Evolutionary conservation across 129 eudicot species (phyloP), one percentile per base, ranked within the genome.

Genomic region (Dittrichia graveolens): DNA sequence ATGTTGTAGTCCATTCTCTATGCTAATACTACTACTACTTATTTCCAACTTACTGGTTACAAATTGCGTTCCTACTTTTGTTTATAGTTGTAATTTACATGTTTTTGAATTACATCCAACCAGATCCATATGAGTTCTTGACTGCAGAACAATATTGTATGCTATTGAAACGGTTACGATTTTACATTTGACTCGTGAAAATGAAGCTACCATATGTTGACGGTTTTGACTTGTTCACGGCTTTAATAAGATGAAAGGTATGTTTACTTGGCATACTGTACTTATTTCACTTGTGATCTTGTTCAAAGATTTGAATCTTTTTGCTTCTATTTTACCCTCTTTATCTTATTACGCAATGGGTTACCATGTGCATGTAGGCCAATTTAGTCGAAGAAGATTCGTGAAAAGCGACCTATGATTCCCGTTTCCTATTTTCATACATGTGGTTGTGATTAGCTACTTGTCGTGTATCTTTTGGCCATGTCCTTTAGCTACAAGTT

Each of bases 1-100:
- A 78, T 66, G 5, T 44, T 78, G 82, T 78, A 78, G 77, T 78
- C 15, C 70, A 62, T 58, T 59, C 19, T 71, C 65, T 69, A 70
- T 78, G 72, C 10, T 71, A 70, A 78, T 61, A 53, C 14, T n/a
- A 64, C 14, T n/a, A 64, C 37, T 64, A 52, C 73, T 75, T 41
- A 40, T 44, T 75, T 66, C 31, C 67, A 43, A 41, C 60, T 45
- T 58, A 34, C 66, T 65, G 47, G 48, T 57, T n/a, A 46, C 52
- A 49, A 15, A 37, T 63, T 62, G 44, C 61, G 42, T 13, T 66
- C 41, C 52, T 7, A 11, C 16, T 45, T 54, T 35, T 65, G 59
- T 35, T 42, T 45, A 38, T 55, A 43, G 65, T 9, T 52, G 48
- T 50, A 24, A 19, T 16, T 55, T 69, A 10, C 49, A 69, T 40